phyloP scores from a whole-genome alignment of 2,329 filamentous ascomycete genomes.

The Aspergillus sp. region DNA sequence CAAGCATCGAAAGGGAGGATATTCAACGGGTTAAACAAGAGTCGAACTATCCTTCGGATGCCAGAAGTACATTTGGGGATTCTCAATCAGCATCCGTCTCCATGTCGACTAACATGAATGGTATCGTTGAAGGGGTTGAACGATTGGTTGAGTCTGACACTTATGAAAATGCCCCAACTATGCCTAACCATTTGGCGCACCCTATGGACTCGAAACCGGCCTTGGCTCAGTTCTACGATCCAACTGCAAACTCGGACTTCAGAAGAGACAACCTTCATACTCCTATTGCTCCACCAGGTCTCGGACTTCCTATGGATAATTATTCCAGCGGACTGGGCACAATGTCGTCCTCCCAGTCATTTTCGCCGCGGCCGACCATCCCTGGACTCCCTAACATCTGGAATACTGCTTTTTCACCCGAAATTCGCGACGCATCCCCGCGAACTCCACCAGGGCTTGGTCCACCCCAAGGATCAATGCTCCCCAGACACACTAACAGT shows the following conservation, averaged over 20 bases:
- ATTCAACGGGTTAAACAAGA: constrained; percentile 30
- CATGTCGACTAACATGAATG: constrained; percentile 42
- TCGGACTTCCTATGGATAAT: constrained; percentile 25
- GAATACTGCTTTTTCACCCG: constrained; percentile 46
- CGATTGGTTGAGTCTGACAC: constrained; percentile 42
- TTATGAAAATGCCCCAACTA: constrained; percentile 33
- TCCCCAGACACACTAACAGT: constrained; percentile 14
- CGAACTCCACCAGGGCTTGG: constrained; percentile 39
- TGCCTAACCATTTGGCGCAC: constrained; percentile 29
- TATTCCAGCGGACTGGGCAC: constrained; percentile 19
- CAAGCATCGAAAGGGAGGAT: constrained; percentile 43
- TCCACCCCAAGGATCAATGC: constrained; percentile 16
- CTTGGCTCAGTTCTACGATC: constrained; percentile 24
- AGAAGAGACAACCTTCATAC: constrained; percentile 24
- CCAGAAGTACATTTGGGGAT: constrained; percentile 33
- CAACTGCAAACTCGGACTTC: constrained; percentile 21
- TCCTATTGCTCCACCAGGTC: constrained; percentile 35
- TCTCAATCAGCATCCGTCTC: constrained; percentile 51
- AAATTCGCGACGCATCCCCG: constrained; percentile 43
- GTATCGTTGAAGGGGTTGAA: constrained; percentile 41
- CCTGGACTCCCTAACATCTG: constrained; percentile 44
- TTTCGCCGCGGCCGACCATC: constrained; percentile 30
- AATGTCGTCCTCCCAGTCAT: constrained; percentile 30
- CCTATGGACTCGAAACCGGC: constrained; percentile 20
- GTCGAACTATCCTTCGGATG: constrained; percentile 25